Evolutionary conservation across 2,329 filamentous ascomycete genomes (phyloP), one percentile per base, ranked within the genome.

Genomic region (Rhynchosporium secalis): DNA sequence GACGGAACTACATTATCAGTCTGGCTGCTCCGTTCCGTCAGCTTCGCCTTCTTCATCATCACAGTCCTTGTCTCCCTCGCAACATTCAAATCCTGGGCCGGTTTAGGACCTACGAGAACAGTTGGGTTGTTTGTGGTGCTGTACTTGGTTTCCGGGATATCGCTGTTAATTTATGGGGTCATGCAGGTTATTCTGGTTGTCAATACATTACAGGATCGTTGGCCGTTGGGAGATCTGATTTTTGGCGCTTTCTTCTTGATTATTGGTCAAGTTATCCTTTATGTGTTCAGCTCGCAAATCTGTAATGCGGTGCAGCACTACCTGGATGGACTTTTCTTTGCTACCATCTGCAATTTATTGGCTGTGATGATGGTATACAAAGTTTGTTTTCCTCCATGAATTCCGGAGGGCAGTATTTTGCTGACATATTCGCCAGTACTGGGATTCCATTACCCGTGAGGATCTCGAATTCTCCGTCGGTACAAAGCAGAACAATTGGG

Each of bases 361-460:
- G 92, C 88, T 12, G 94, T 99, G 65, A 99, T 99, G 95, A 99
- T 98, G 95, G 88, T 99, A 43, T 99, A 99, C 84, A 99, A 99
- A 89, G 92, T 88, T 77, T 66, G 79, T 73, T 60, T 46, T 28
- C 9, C n/a, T n/a, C 29, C 56, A 7, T 10, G 7, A 15, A 29
- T 49, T 46, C 33, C 33, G 33, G 15, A 13, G 10, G 12, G 3
- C n/a, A 20, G 15, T 26, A 26, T 26, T 36, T 43, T 58, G 40
- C 60, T 70, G 61, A 70, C 46, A 28, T 48, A 51, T 2, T 4
- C 41, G 26, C 59, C 70, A 95, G 92, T 99, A 96, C 81, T 99
- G 95, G 95, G 95, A 99, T 75, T 97, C 93, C 15, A 99, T 99
- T 76, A 99, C 95, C 28, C 92, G 91, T 74, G 95, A 99, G 78